Base-by-base conservation (phyloP, 352 stramenopile species). In the Globisporangium alternatum region DNA sequence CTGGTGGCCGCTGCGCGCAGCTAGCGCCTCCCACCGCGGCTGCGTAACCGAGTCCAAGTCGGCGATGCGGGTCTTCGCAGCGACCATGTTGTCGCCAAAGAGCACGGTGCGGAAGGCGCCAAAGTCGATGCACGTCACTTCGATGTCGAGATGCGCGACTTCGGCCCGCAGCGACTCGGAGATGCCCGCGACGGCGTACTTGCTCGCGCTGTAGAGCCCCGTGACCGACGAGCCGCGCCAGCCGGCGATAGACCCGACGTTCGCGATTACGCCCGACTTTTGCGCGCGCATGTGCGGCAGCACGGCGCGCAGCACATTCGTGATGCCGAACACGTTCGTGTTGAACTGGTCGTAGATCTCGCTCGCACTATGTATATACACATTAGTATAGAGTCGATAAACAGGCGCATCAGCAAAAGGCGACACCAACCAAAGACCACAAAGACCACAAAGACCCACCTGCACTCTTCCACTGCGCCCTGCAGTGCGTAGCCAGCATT, bases 401-500 rank as follows among this genome's bases (percentile, higher is more conserved):
- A n/a, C 41, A 45, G 41, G n/a, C 21, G 41, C 41, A 45, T 15
- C 15, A 56, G 3, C 28, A 43, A 41, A 5, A 25, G 37, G 5
- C 19, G 15, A 15, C 2, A 19, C 13, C 12, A 15, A 12, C 1
- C 28, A 41, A 28, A n/a, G 10, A 28, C 30, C 22, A 48, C 47
- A 49, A 13, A 47, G 8, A 2, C 35, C 5, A 3, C 2, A 21
- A 31, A 31, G 31, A 12, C 55, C 5, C 22, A 64, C 58, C 68
- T 70, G 55, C 71, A 78, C 60, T 82, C 77, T 59, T 86, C 77
- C 31, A 86, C 72, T 0, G 76, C 74, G 9, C 75, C 77, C 19
- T 75, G 67, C 10, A 80, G 71, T 49, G 75, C 52, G 48, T 82
- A 82, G 7, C 69, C 74, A 9, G 75, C 75, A 51, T 86, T 82